These are phyloP conservation scores for Alternaria brassicicola DNA, from an alignment of 2,329 filamentous ascomycete genomes.

Conservation along the genomic window DNA sequence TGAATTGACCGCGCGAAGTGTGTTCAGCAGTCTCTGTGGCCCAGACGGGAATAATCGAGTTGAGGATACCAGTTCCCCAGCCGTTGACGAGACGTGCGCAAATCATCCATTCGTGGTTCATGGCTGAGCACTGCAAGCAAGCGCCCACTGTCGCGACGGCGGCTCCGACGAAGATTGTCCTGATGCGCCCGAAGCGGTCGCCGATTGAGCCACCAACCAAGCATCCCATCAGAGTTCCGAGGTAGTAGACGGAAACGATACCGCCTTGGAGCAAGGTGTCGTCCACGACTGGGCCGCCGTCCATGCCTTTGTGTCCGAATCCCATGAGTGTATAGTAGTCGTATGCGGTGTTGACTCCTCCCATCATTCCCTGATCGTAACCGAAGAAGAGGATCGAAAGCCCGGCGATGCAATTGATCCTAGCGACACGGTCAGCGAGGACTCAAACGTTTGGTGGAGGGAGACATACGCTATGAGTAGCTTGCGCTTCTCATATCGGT, in stretches of 20 bases:
- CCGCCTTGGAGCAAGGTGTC: constrained; percentile 40
- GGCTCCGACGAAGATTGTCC: constrained; percentile 36
- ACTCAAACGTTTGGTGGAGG: fast-evolving
- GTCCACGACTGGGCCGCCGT: constrained; percentile 31
- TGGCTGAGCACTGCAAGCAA: constrained; percentile 67
- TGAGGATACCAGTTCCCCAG: constrained; percentile 72
- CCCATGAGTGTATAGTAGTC: constrained; percentile 42
- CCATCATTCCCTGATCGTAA: constrained; percentile 46
- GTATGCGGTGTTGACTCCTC: constrained; percentile 41
- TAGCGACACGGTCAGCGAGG: background rate
- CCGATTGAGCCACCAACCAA: constrained; percentile 34
- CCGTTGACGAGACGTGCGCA: constrained; percentile 65
- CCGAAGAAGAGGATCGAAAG: constrained; percentile 43
- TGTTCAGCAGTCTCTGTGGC: constrained; percentile 72
- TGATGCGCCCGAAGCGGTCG: constrained; percentile 36
- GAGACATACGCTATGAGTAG: constrained; percentile 30
- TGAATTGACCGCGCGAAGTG: constrained; percentile 70
- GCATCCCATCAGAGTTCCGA: constrained; percentile 37
- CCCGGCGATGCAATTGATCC: constrained; percentile 40
- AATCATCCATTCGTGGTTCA: constrained; percentile 65
- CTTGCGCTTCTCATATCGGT: constrained; percentile 35
- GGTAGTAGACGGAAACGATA: constrained; percentile 44
- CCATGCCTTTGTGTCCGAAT: constrained; percentile 36
- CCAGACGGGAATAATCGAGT: constrained; percentile 74
- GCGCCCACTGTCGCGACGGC: constrained; percentile 57